A percentile compares a stretch with the other conserved stretches of the same genome.
Evolutionary conservation across 2,329 filamentous ascomycete genomes (phyloP).

Genomic region (Microcyclosporella mali): DNA sequence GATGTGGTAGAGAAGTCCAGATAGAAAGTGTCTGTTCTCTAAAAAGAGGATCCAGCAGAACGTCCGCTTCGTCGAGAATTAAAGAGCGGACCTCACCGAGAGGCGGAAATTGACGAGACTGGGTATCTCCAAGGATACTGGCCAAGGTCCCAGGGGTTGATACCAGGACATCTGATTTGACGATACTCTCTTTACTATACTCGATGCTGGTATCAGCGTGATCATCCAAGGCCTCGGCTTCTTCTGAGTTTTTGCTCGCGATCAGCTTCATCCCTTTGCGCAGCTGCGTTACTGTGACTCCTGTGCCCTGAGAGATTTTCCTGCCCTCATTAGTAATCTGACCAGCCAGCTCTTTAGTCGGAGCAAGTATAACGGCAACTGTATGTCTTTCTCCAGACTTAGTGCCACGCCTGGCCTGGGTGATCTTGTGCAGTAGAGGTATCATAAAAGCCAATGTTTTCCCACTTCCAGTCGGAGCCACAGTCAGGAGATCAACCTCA

Average conservation of each 20-base stretch:
- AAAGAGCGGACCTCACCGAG: constrained; percentile 61
- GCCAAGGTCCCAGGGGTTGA: constrained; percentile 74
- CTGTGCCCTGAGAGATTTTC: constrained; percentile 71
- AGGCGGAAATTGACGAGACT: constrained; percentile 23
- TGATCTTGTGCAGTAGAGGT: constrained; percentile 70
- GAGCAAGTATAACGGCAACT: constrained; percentile 42
- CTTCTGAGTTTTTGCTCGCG: constrained; percentile 34
- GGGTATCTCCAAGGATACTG: constrained; percentile 58
- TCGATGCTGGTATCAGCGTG: constrained; percentile 23
- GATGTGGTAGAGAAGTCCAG: constrained; percentile 70
- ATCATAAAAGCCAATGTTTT: constrained; percentile 94
- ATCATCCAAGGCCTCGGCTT: constrained; percentile 36
- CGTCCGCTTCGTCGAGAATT: constrained; percentile 89
- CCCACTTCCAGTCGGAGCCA: constrained; percentile 92
- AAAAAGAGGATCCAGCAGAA: constrained; percentile 86
- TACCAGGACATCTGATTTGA: constrained; percentile 72
- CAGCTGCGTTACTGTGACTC: constrained; percentile 73
- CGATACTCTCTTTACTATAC: constrained; percentile 41
- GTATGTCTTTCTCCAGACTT: constrained; percentile 16
- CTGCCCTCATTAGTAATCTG: constrained; percentile 63
- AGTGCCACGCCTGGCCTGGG: constrained; percentile 27
- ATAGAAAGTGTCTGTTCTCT: constrained; percentile 78
- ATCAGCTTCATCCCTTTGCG: constrained; percentile 71
- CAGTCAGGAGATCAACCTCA: constrained; percentile 68
- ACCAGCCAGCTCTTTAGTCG: constrained; percentile 45